Conservation (phyloP, 805 yeast species). For the Candida vaughaniae region DNA sequence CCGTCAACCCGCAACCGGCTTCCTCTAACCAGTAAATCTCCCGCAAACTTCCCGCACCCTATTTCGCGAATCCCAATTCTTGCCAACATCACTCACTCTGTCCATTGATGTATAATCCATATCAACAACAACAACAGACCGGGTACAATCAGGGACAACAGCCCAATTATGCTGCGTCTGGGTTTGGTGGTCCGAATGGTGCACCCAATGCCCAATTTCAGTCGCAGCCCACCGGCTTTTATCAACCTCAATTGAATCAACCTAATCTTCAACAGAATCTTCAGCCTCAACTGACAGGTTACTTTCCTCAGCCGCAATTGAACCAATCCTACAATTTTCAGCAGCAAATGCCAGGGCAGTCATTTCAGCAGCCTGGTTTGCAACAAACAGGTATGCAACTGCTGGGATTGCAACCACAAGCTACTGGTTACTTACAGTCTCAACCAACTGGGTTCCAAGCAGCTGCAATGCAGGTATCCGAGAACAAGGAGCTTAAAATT, state of each 20-base stretch:
- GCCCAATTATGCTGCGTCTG: slow-evolving; percentile 21
- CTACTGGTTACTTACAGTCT: slow-evolving; percentile 20
- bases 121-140: slow-evolving; percentile 33
- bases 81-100: neutral
- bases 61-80: neutral
- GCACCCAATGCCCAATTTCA: slow-evolving; percentile 29
- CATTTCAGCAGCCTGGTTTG: slow-evolving; percentile 17
- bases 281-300: slow-evolving; percentile 20
- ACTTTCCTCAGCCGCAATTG: neutral
- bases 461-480: slow-evolving; percentile 46
- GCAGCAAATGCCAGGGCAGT: slow-evolving; percentile 9
- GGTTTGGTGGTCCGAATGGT: neutral
- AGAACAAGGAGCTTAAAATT: slow-evolving; percentile 60
- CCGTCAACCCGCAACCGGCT: no score
- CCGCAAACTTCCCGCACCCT: slow-evolving; percentile 1
- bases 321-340: neutral
- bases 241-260: slow-evolving; percentile 21
- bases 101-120: slow-evolving; percentile 38
- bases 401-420: slow-evolving; percentile 15
- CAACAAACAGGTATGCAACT: slow-evolving; percentile 19
- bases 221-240: slow-evolving; percentile 36
- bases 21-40: neutral
- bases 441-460: slow-evolving; percentile 33
- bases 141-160: slow-evolving; percentile 18
- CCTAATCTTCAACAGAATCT: slow-evolving; percentile 12